Evolutionary conservation across 768 basidiomycete species (phyloP), one percentile per base, ranked within the genome.

Genomic region (Neoboletus subvelutipes): DNA sequence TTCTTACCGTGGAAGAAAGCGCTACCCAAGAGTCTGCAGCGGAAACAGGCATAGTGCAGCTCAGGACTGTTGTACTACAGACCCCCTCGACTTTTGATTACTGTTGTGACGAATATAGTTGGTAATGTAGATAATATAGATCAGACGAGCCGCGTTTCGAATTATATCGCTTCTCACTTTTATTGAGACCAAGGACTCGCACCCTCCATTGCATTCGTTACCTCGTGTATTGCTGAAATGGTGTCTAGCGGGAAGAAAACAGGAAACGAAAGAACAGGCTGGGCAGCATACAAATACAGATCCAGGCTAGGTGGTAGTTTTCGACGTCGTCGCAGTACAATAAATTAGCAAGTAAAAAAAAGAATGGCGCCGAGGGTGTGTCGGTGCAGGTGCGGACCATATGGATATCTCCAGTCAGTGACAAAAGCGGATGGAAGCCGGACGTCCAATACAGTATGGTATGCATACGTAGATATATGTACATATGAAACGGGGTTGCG

Each of bases 1-100:
- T 92, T 93, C 74, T 67, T 94, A 45, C 90, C 90, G 17, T 93
- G 85, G 79, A 85, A 86, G 49, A 92, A 88, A 68, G 88, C 86
- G 66, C 72, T 93, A 57, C 90, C 91, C 11, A 93, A 91, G 75
- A 80, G 78, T 24, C 64, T 90, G 58, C 87, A 90, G 76, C 85
- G 83, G 77, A 93, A 93, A 75, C 84, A 80, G 57, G 78, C 70
- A 49, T 83, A 64, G 22, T 56, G 37, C 28, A 37, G 22, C 7
- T 2, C 6, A 12, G 8, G 12, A 42, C 11, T 22, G 1, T 3
- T 24, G 37, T 39, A 40, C 26, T 40, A 65, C 33, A 50, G 28
- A 41, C 12, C 11, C 20, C 5, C 20, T 9, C 28, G 18, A 41
- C 20, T 17, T 22, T 33, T 18, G 22, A 49, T 17, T 12, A 22